These are phyloP conservation scores for Pichia eremophila DNA, from an alignment of 805 yeast species.

Conservation along the genomic window DNA sequence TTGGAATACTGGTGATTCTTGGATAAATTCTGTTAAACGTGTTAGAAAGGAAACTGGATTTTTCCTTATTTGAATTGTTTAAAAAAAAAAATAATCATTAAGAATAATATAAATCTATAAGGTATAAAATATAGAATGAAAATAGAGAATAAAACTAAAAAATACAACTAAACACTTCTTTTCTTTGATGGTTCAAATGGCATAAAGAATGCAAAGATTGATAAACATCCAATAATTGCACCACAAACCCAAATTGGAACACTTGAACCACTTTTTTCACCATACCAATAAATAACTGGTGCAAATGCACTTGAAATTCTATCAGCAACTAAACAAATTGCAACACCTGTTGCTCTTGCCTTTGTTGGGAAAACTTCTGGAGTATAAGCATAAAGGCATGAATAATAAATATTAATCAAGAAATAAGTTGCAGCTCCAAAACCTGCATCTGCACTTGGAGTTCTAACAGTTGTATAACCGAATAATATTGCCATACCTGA, in stretches of 20 bases:
- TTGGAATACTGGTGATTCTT: constrained; percentile 7
- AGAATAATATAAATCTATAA: background rate
- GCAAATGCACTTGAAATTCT: constrained; percentile 48
- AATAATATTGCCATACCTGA: constrained; percentile 49
- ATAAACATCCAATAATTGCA: constrained; percentile 39
- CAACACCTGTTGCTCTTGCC: constrained; percentile 51
- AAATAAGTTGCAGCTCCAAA: constrained; percentile 40
- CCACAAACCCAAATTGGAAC: constrained; percentile 58
- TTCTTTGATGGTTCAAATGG: constrained; percentile 43
- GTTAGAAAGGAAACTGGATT: constrained; percentile 3
- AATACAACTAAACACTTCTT: constrained; percentile 25
- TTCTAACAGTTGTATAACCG: constrained; percentile 53
- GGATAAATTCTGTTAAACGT: constrained; percentile 7
- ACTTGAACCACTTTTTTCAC: constrained; percentile 36
- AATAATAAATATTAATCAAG: constrained; percentile 42
- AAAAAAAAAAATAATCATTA: background rate
- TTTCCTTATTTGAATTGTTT: constrained; percentile 5
- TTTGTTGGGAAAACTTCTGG: constrained; percentile 53
- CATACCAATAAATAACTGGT: constrained; percentile 47
- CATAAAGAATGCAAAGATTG: constrained; percentile 33
- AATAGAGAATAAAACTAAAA: no score
- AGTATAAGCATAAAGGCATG: constrained; percentile 54
- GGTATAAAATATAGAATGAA: background rate
- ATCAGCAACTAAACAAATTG: constrained; percentile 44
- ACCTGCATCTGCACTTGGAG: constrained; percentile 45